Conservation (phyloP, 2,329 filamentous ascomycete genomes). For the Alternaria ventricosa region DNA sequence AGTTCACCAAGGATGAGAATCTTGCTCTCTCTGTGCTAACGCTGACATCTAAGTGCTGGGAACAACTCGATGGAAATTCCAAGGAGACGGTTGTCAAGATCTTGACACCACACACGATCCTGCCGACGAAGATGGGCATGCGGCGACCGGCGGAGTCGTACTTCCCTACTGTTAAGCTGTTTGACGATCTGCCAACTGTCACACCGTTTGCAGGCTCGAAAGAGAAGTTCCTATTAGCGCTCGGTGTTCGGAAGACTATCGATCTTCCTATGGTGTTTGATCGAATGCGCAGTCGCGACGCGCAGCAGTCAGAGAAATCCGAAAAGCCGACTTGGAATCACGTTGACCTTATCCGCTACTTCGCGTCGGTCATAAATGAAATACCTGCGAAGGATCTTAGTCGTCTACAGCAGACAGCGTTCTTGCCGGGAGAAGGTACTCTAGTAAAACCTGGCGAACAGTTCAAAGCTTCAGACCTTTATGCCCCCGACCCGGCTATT, state of each 20-base stretch:
- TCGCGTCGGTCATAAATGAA: conserved; percentile 86
- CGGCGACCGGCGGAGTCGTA: conserved; percentile 84
- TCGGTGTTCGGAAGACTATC: conserved; percentile 94
- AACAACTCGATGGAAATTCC: conserved; percentile 70
- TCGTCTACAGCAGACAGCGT: conserved; percentile 76
- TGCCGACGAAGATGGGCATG: conserved; percentile 94
- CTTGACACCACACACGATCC: conserved; percentile 72
- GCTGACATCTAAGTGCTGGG: conserved; percentile 89
- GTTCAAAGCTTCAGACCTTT: conserved; percentile 47
- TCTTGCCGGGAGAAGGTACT: conserved; percentile 72
- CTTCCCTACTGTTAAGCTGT: conserved; percentile 91
- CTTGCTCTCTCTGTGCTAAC: conserved; percentile 81
- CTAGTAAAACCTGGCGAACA: conserved; percentile 36
- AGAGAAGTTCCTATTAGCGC: conserved; percentile 81
- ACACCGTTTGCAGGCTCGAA: conserved; percentile 77
- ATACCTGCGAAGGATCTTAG: conserved; percentile 84
- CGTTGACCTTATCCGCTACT: conserved; percentile 91
- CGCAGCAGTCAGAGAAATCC: conserved; percentile 43
- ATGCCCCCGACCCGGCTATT: conserved; percentile 44
- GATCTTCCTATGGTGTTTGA: conserved; percentile 94
- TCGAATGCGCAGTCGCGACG: conserved; percentile 72
- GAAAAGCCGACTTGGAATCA: conserved; percentile 79
- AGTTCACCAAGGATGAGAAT: conserved; percentile 71
- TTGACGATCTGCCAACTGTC: conserved; percentile 88
- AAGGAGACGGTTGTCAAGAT: conserved; percentile 70